Conservation (phyloP, 2,329 filamentous ascomycete genomes). For the Drechslera avenae region DNA sequence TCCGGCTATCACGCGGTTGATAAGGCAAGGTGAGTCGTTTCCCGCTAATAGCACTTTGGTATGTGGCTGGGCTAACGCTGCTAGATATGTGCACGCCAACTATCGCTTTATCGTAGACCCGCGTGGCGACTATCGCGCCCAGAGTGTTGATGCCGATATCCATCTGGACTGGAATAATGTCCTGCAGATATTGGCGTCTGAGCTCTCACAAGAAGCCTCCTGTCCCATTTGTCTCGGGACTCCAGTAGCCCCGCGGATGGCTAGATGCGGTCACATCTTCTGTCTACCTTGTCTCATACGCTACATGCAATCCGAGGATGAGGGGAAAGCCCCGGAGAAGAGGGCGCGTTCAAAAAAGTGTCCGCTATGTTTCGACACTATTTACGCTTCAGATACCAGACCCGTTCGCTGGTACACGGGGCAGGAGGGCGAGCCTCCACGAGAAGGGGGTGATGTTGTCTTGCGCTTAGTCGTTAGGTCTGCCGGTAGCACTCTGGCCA, state of each 20-base stretch:
- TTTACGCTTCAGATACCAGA: conserved; percentile 89
- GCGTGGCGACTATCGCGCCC: conserved; percentile 74
- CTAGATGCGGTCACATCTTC: conserved; percentile 95
- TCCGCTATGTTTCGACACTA: conserved; percentile 89
- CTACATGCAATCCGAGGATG: conserved; percentile 88
- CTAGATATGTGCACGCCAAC: conserved; percentile 88
- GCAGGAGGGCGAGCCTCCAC: conserved; percentile 79
- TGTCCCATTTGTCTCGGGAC: conserved; percentile 95
- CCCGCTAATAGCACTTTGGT: neutral
- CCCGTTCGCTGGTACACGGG: conserved; percentile 91
- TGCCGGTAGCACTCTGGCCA: conserved; percentile 79
- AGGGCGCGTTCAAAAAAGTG: conserved; percentile 89
- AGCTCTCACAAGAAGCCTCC: conserved; percentile 82
- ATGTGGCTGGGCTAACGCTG: conserved; percentile 8
- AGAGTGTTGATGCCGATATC: conserved; percentile 84
- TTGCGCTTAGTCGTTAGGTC: conserved; percentile 82
- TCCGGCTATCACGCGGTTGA: conserved; percentile 90
- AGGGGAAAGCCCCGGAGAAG: conserved; percentile 66
- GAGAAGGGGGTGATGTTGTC: conserved; percentile 87
- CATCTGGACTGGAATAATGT: conserved; percentile 91
- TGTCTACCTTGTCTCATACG: conserved; percentile 91
- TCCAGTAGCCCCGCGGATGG: conserved; percentile 94
- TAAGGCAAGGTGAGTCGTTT: conserved; percentile 72
- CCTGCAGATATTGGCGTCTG: conserved; percentile 87
- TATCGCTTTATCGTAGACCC: conserved; percentile 96